phyloP scores from a whole-genome alignment of 139 green algal species.

The Tetradesmus obliquus region DNA sequence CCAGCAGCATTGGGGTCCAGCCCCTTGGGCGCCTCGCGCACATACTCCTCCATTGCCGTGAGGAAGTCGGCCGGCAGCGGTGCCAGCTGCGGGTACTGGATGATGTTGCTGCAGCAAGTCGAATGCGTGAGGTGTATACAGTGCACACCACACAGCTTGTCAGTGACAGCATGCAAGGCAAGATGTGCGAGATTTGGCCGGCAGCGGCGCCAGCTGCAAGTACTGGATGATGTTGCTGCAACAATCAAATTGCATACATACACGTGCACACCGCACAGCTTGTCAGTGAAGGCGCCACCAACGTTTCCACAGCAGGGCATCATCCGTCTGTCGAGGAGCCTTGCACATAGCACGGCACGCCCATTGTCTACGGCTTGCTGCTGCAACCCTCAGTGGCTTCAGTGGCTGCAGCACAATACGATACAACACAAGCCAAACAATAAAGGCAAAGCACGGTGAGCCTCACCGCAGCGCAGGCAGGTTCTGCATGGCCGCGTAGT shows the following conservation, averaged over 20 bases:
- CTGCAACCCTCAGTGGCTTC: not conserved
- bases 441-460: not conserved
- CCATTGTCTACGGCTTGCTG: not conserved
- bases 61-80: conserved; percentile 89
- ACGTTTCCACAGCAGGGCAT: too few species aligned
- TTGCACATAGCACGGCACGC: too few species aligned
- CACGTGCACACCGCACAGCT: too few species aligned
- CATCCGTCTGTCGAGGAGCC: too few species aligned
- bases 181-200: conserved; percentile 26
- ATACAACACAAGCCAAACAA: not conserved
- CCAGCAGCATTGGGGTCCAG: conserved; percentile 17
- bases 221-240: conserved; percentile 68
- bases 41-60: conserved; percentile 89
- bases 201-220: conserved; percentile 76
- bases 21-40: conserved; percentile 61
- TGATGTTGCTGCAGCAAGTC: conserved; percentile 30
- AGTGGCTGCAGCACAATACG: not conserved
- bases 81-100: conserved; percentile 79
- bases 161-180: not conserved
- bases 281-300: too few species aligned
- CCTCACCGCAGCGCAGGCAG: conserved; percentile 36
- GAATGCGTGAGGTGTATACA: too few species aligned
- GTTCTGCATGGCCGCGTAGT: conserved; percentile 64
- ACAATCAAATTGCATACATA: too few species aligned
- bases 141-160: too few species aligned